Evolutionary conservation across 1,284 basidiomycete genomes (phyloP).

Genomic region (Rhodotorula sp.): DNA sequence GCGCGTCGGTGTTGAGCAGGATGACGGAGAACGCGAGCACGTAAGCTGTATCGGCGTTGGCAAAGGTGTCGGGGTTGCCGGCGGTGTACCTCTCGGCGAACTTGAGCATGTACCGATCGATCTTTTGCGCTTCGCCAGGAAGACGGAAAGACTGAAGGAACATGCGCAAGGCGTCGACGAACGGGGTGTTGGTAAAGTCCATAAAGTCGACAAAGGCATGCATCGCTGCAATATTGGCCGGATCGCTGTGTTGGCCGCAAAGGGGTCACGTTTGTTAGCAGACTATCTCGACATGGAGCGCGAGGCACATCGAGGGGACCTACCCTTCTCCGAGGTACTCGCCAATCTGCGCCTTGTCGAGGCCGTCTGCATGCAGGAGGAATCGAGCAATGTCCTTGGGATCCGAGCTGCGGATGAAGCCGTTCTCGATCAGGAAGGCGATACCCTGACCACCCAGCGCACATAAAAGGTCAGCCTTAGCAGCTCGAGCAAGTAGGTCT

Average conservation of each 20-base stretch:
- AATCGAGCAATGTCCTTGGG: constrained; percentile 84
- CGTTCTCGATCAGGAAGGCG: constrained; percentile 80
- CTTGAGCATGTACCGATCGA: constrained; percentile 98
- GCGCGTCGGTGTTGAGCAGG: constrained; percentile 91
- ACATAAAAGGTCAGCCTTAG: background rate
- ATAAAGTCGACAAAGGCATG: constrained; percentile 91
- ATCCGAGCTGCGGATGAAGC: constrained; percentile 74
- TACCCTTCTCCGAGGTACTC: constrained; percentile 97
- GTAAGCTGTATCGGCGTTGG: constrained; percentile 79
- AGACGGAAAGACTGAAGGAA: constrained; percentile 92
- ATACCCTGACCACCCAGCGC: constrained; percentile 62
- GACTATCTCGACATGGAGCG: background rate
- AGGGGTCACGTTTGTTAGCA: constrained; percentile 24
- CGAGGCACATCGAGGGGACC: constrained; percentile 47
- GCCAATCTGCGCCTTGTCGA: constrained; percentile 94
- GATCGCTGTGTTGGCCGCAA: constrained; percentile 59
- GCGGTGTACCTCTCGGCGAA: constrained; percentile 93
- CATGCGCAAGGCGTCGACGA: constrained; percentile 79
- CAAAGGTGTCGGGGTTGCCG: constrained; percentile 77
- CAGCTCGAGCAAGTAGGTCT: too few relatives aligned
- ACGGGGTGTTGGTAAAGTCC: constrained; percentile 74
- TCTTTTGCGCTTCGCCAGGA: constrained; percentile 94
- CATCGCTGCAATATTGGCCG: constrained; percentile 84
- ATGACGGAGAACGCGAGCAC: constrained; percentile 90
- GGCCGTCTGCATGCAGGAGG: constrained; percentile 82